phyloP scores from a whole-genome alignment of 2,329 filamentous ascomycete species.

The Exophiala lecanii-corni region DNA sequence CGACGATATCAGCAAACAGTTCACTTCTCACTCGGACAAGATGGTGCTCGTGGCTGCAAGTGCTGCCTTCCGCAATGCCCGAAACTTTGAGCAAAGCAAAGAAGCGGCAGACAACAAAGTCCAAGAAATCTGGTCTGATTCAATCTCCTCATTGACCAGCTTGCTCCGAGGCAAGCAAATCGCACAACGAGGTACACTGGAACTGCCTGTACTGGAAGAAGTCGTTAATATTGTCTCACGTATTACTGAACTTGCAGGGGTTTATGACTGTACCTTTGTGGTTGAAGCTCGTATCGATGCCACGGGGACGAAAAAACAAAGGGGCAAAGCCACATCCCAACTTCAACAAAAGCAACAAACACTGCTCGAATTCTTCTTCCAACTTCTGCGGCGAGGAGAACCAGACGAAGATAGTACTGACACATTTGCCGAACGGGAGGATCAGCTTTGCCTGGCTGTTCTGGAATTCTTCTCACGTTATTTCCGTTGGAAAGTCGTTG shows the following conservation, averaged over 20 bases:
- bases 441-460: conserved; percentile 69
- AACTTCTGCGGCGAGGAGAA: conserved; percentile 69
- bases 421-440: conserved; percentile 70
- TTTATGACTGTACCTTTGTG: conserved; percentile 70
- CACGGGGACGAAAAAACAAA: conserved; percentile 35
- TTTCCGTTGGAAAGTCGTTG: conserved; percentile 86
- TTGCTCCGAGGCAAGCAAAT: conserved; percentile 69
- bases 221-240: conserved; percentile 71
- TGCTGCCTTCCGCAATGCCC: conserved; percentile 75
- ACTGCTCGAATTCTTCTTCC: conserved; percentile 63
- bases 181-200: conserved; percentile 64
- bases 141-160: conserved; percentile 66
- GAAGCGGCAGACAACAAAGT: conserved; percentile 80
- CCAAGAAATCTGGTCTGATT: conserved; percentile 79
- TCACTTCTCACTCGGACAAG: conserved; percentile 84
- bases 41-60: conserved; percentile 80
- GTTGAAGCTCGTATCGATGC: conserved; percentile 56
- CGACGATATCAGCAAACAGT: conserved; percentile 90
- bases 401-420: conserved; percentile 59
- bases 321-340: conserved; percentile 26
- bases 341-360: conserved; percentile 29
- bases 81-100: conserved; percentile 80
- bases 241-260: conserved; percentile 72
- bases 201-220: conserved; percentile 60
- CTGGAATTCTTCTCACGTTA: conserved; percentile 78